Evolutionary conservation across 2,329 filamentous ascomycete species (phyloP), one percentile per base, ranked within the genome.

Genomic region (Alternaria atra): DNA sequence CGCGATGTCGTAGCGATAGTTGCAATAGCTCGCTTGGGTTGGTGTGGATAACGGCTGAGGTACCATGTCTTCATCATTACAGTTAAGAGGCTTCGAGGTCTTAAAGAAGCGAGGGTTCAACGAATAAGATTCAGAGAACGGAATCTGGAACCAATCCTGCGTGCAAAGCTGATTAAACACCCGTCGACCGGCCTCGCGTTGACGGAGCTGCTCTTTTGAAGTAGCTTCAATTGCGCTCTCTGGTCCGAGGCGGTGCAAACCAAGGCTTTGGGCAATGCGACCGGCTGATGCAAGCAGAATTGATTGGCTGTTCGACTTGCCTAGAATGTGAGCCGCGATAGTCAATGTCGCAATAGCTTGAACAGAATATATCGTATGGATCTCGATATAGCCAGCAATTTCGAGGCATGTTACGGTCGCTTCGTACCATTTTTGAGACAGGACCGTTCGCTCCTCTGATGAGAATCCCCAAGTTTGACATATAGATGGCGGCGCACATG

Each of bases 231-330:
- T 13, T 2, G 27, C 56, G 5, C 67, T 47, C 4, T 73, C 68
- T 6, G 72, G 55, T 0, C 65, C 68, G 2, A 83, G 71, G 25
- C 77, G 73, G 52, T 84, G 82, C 4, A 85, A 71, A 0, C 82
- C 82, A 0, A 84, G 73, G 7, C 78, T 78, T 59, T 84, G 82
- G 3, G 80, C 82, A 30, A 85, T 82, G 8, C 82, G 77, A 5
- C 80, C 73, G 5, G 80, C 82, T 0, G 81, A 77, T 1, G 81
- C 81, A 5, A 84, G 73, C 6, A 82, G 73, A 3, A 83, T 77
- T 1, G 77, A 81, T 50, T 84, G 81, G 17, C 77, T 79, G 60
- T 80, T 82, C 5, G 80, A 82, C 25, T 77, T 78, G 2, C 82
- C 83, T 1, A 84, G 71, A n/a, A 80, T 70, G 58, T 84, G 83